Evolutionary conservation across 1,284 basidiomycete species (phyloP).

Genomic region (Peniophora sp.): DNA sequence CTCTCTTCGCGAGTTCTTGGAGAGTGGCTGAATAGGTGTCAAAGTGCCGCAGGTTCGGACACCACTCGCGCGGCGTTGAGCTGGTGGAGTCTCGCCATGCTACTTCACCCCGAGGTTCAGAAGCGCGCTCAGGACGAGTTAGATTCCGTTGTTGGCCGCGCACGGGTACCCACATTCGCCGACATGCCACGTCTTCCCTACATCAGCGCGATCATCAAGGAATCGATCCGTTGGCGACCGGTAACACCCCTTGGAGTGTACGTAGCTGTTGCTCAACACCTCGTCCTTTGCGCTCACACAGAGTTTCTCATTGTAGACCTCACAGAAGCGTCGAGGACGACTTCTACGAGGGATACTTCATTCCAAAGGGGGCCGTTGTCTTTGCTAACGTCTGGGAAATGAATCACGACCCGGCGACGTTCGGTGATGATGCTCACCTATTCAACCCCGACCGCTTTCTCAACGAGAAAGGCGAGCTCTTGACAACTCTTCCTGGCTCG

Average conservation of each 20-base stretch:
- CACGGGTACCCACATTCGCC: slow-evolving; percentile 7
- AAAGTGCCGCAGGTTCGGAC: slow-evolving; percentile 3
- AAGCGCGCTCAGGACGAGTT: slow-evolving; percentile 11
- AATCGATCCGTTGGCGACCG: slow-evolving; percentile 11
- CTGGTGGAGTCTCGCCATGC: slow-evolving; percentile 10
- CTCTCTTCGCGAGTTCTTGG: not conserved
- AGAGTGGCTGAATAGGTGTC: not conserved
- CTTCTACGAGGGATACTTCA: slow-evolving; percentile 17
- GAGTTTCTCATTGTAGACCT: slow-evolving; percentile 2
- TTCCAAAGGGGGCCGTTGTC: slow-evolving; percentile 17
- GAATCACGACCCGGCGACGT: slow-evolving; percentile 5
- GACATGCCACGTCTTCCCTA: slow-evolving; percentile 9
- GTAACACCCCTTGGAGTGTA: not conserved
- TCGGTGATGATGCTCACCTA: slow-evolving; percentile 7
- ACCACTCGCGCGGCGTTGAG: slow-evolving; percentile 6
- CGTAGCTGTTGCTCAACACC: too few relatives aligned
- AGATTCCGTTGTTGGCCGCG: slow-evolving; percentile 10
- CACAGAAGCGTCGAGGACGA: slow-evolving; percentile 15
- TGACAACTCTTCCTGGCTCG: not conserved
- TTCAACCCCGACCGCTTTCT: slow-evolving; percentile 11
- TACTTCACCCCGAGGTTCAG: slow-evolving; percentile 10
- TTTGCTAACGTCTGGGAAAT: slow-evolving; percentile 13
- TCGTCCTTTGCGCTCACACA: too few relatives aligned
- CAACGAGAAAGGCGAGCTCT: too few relatives aligned
- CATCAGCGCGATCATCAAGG: slow-evolving; percentile 10